Evolutionary conservation across 1,139 yeast genomes (phyloP).

Genomic region (Chernovozyma aurita): DNA sequence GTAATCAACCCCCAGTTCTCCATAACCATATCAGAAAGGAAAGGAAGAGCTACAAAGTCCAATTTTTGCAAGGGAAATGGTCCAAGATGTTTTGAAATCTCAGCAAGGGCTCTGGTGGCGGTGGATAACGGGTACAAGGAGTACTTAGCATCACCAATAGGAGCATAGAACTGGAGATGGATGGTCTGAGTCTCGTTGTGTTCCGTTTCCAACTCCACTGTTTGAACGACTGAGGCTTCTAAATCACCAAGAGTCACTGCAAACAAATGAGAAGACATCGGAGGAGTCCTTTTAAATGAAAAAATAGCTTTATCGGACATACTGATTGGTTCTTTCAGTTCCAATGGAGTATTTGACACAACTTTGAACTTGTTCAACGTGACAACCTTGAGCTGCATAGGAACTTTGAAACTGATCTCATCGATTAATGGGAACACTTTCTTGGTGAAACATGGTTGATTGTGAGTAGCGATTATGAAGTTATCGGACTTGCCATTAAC

Average conservation of each 20-base stretch:
- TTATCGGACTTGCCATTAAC: conserved; percentile 44
- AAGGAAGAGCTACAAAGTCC: conserved; percentile 65
- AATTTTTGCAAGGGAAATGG: conserved; percentile 56
- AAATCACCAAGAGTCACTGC: conserved; percentile 67
- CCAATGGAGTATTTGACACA: conserved; percentile 42
- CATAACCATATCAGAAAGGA: conserved; percentile 72
- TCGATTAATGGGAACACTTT: conserved; percentile 63
- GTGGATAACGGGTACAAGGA: conserved; percentile 44
- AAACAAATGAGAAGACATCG: conserved; percentile 58
- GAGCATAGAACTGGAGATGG: conserved; percentile 52
- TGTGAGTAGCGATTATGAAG: conserved; percentile 60
- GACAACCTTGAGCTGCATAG: conserved; percentile 43
- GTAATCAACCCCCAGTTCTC: conserved; percentile 73
- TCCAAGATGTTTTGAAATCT: conserved; percentile 37
- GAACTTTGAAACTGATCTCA: conserved; percentile 52
- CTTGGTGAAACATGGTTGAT: conserved; percentile 64
- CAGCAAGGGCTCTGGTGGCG: conserved; percentile 43
- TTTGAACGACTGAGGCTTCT: conserved; percentile 46
- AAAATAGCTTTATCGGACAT: conserved; percentile 24
- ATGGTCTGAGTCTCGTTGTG: conserved; percentile 13
- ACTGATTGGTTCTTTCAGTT: conserved; percentile 15
- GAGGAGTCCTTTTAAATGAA: conserved; percentile 48
- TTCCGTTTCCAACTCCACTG: conserved; percentile 16
- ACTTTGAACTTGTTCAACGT: conserved; percentile 45
- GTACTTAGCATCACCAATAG: conserved; percentile 46